phyloP scores from a whole-genome alignment of 495 filamentous ascomycete genomes.

The Aspergillus haitiensis region DNA sequence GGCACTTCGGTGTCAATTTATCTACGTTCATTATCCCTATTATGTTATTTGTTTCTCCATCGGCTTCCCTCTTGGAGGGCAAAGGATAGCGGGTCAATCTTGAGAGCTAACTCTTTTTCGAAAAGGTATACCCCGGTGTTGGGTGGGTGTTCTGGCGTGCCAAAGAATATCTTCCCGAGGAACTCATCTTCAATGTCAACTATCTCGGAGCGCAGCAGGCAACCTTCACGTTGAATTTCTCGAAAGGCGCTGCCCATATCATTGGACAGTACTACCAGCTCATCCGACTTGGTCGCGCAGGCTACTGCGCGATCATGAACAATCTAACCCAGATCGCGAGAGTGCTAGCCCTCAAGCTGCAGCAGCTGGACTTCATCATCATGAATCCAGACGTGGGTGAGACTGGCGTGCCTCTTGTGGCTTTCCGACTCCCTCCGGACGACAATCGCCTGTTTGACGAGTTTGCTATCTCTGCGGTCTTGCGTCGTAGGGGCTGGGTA shows the following conservation, averaged over 20 bases:
- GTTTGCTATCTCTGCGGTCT: slow-evolving; percentile 75
- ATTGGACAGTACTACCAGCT: slow-evolving; percentile 97
- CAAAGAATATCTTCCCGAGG: slow-evolving; percentile 78
- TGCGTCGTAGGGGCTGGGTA: slow-evolving; percentile 83
- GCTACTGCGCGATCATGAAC: slow-evolving; percentile 82
- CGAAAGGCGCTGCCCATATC: slow-evolving; percentile 85
- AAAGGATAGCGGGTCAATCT: too few relatives aligned
- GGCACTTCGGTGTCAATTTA: too few relatives aligned
- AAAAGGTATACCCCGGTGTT: slow-evolving; percentile 79
- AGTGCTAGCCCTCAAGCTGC: slow-evolving; percentile 69
- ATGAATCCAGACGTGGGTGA: slow-evolving; percentile 71
- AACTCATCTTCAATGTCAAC: slow-evolving; percentile 97
- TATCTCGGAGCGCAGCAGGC: slow-evolving; percentile 92
- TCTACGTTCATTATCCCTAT: too few relatives aligned
- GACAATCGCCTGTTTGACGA: slow-evolving; percentile 73
- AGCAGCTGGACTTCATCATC: slow-evolving; percentile 76
- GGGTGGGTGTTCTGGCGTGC: slow-evolving; percentile 91
- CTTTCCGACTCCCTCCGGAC: slow-evolving; percentile 68
- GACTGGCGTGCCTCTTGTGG: slow-evolving; percentile 78
- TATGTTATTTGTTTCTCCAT: too few relatives aligned
- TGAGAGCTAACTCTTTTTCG: not conserved
- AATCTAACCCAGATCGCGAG: slow-evolving; percentile 83
- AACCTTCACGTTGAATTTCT: slow-evolving; percentile 98
- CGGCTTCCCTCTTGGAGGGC: too few relatives aligned
- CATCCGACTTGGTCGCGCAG: slow-evolving; percentile 86